These are phyloP conservation scores for Penicillium sclerotigenum DNA, from an alignment of 2,329 filamentous ascomycete species.

Conservation along the genomic window DNA sequence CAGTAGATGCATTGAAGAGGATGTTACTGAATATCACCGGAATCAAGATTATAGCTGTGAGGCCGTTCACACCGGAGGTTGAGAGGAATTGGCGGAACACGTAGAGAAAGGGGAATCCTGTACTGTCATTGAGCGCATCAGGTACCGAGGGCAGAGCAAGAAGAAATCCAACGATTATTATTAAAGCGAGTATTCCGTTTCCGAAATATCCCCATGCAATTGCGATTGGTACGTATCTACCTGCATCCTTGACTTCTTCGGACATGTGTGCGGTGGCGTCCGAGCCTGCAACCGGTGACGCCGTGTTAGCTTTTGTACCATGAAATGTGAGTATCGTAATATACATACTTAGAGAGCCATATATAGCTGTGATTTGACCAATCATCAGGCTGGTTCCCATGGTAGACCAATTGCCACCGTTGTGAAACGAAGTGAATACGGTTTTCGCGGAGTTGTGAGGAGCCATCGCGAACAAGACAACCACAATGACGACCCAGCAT, in stretches of 20 bases:
- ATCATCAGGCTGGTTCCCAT: slow-evolving; percentile 38
- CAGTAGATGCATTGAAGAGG: slow-evolving; percentile 39
- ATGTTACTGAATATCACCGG: slow-evolving; percentile 41
- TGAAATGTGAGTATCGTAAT: not conserved
- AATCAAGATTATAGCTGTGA: slow-evolving; percentile 43
- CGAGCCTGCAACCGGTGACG: slow-evolving; percentile 23
- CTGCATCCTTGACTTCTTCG: slow-evolving; percentile 50
- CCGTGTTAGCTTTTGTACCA: not conserved
- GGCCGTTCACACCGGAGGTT: slow-evolving; percentile 25
- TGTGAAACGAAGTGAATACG: slow-evolving; percentile 40
- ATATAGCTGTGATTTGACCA: slow-evolving; percentile 37
- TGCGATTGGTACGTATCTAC: slow-evolving; percentile 45
- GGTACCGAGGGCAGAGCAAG: slow-evolving; percentile 34
- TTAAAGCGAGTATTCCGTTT: slow-evolving; percentile 45
- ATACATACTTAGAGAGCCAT: slow-evolving; percentile 26
- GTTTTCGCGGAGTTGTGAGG: slow-evolving; percentile 26
- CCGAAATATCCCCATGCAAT: slow-evolving; percentile 47
- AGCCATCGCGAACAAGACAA: slow-evolving; percentile 34
- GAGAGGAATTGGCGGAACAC: slow-evolving; percentile 41
- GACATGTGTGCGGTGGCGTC: slow-evolving; percentile 40
- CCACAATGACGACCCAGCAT: slow-evolving; percentile 35
- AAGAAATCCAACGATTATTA: slow-evolving; percentile 47
- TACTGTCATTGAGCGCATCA: slow-evolving; percentile 39
- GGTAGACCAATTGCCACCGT: slow-evolving; percentile 38
- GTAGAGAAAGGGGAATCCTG: slow-evolving; percentile 48